phyloP scores from a whole-genome alignment of 805 yeast species.

The Candida pseudoglaebosa region DNA sequence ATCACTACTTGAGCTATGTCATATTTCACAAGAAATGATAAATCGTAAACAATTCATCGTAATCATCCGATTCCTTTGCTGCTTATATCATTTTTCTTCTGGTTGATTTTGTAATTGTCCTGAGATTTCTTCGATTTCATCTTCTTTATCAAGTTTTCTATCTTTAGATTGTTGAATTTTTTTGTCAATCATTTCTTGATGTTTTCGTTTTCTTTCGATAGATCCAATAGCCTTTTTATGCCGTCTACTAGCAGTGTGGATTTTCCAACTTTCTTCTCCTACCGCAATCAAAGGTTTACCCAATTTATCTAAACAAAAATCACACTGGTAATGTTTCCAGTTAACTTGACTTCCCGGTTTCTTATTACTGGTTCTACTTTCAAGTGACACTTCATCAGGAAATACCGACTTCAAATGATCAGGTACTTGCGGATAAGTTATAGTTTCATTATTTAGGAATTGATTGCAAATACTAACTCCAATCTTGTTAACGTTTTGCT shows the following conservation, averaged over 20 bases:
- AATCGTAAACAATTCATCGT: too few relatives aligned
- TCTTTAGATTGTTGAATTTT: too few relatives aligned
- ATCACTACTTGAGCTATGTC: too few relatives aligned
- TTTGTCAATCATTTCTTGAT: conserved; percentile 42
- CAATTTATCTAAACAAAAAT: conserved; percentile 54
- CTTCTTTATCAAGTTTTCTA: too few relatives aligned
- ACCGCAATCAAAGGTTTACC: conserved; percentile 60
- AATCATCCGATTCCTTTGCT: too few relatives aligned
- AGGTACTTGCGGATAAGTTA: conserved; percentile 26
- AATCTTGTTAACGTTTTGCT: conserved; percentile 46
- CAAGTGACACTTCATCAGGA: conserved; percentile 20
- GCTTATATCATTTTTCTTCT: too few relatives aligned
- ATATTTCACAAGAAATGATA: too few relatives aligned
- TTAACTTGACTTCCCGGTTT: conserved; percentile 26
- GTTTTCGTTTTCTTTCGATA: conserved; percentile 48
- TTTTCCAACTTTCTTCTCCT: conserved; percentile 68
- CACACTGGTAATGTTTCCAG: conserved; percentile 73
- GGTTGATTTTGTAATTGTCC: too few relatives aligned
- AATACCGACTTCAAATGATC: conserved; percentile 15
- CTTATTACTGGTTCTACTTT: conserved; percentile 33
- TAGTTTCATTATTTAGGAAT: conserved; percentile 26
- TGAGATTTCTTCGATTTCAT: too few relatives aligned
- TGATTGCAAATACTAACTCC: conserved; percentile 49
- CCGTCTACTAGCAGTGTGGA: conserved; percentile 63
- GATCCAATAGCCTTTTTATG: conserved; percentile 55